Percentiles rank a stretch among this genome's conserved stretches.
Evolutionary conservation across 305 asterid genomes (phyloP).

Genomic region (Solanum chacoense): DNA sequence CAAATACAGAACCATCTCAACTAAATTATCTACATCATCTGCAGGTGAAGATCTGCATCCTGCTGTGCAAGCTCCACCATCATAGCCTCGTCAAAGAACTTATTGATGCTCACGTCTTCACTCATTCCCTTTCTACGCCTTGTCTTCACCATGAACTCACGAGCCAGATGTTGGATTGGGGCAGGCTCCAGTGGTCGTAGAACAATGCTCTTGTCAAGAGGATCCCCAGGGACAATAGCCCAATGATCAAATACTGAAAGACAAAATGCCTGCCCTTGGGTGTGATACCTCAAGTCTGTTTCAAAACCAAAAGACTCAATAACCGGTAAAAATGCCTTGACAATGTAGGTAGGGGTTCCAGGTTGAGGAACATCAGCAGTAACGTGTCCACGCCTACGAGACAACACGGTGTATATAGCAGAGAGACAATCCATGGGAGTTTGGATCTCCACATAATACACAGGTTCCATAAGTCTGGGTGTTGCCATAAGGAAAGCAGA

Average conservation of each 20-base stretch:
- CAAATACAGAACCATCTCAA: neutral
- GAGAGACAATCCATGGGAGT: conserved; percentile 97
- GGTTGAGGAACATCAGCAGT: conserved; percentile 97
- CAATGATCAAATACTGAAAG: conserved; percentile 86
- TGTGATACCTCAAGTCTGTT: conserved; percentile 95
- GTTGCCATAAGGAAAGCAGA: conserved; percentile 97
- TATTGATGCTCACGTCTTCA: conserved; percentile 86
- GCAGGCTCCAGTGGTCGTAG: conserved; percentile 96
- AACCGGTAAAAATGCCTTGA: conserved; percentile 94
- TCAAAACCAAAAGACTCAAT: conserved; percentile 96
- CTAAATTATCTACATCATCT: conserved; percentile 31
- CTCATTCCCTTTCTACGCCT: conserved; percentile 99
- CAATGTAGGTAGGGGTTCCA: conserved; percentile 94
- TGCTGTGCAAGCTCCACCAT: conserved; percentile 90
- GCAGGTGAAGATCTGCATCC: conserved; percentile 85
- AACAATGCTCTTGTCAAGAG: conserved; percentile 85
- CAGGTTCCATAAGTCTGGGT: conserved; percentile 96
- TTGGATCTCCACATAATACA: conserved; percentile 93
- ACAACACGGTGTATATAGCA: conserved; percentile 82
- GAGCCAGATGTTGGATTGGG: conserved; percentile 88
- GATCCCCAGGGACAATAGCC: conserved; percentile 98
- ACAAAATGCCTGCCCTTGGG: conserved; percentile 96
- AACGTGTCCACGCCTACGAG: conserved; percentile 96
- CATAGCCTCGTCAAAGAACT: conserved; percentile 96
- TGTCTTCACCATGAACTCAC: conserved; percentile 97